These are phyloP conservation scores for Chlamydomonas eustigma DNA, from an alignment of 139 green algal genomes.

Conservation along the genomic window DNA sequence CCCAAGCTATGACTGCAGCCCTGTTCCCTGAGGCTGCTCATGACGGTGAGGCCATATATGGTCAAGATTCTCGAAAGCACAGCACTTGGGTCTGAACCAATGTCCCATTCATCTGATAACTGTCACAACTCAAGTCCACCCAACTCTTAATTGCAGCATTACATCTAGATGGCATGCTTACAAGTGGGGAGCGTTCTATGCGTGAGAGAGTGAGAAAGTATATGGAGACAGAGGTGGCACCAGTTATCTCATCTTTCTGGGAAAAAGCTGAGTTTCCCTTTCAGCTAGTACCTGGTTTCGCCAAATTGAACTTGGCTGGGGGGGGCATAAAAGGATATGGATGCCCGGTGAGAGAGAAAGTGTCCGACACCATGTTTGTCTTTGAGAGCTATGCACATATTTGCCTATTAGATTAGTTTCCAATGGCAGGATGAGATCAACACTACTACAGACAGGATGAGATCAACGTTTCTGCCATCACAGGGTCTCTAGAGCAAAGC, in stretches of 20 bases:
- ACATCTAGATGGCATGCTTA: conserved; percentile 67
- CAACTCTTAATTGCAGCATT: not conserved
- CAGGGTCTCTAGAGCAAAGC: too few species aligned
- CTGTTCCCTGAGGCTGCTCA: conserved; percentile 58
- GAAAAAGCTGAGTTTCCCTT: conserved; percentile 86
- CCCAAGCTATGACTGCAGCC: conserved; percentile 55
- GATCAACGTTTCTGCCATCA: too few species aligned
- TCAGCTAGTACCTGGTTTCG: conserved; percentile 71
- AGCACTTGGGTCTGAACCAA: too few species aligned
- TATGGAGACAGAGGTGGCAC: conserved; percentile 80
- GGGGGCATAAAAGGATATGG: conserved; percentile 73
- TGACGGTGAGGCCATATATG: too few species aligned
- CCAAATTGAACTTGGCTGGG: conserved; percentile 70
- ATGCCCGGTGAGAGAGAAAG: conserved; percentile 66
- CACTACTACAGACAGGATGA: too few species aligned
- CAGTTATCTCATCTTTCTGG: conserved; percentile 84
- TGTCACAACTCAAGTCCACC: not conserved
- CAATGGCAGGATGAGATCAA: too few species aligned
- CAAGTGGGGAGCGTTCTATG: conserved; percentile 56
- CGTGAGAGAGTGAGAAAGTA: conserved; percentile 59
- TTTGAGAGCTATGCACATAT: too few species aligned
- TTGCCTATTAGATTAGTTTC: too few species aligned
- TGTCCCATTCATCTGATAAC: not conserved
- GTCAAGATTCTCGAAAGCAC: not conserved
- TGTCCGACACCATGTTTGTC: too few species aligned